phyloP scores from a whole-genome alignment of 1,139 yeast genomes.

The Scheffersomyces insectosa region DNA sequence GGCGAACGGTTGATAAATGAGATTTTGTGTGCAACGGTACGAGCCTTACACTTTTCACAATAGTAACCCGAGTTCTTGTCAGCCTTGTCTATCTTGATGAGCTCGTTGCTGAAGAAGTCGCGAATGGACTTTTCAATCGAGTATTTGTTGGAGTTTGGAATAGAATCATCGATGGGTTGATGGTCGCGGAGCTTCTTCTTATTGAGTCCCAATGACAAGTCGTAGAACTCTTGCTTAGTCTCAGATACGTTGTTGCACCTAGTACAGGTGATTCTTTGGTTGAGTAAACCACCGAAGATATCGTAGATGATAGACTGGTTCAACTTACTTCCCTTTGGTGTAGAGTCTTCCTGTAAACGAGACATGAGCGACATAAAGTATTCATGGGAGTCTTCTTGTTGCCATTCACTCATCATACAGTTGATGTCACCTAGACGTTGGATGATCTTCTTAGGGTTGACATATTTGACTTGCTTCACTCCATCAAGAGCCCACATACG shows the following conservation, averaged over 20 bases:
- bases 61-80: constrained; percentile 69
- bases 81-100: constrained; percentile 62
- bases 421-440: constrained; percentile 79
- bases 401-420: constrained; percentile 96
- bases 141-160: constrained; percentile 35
- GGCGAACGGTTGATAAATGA: constrained; percentile 81
- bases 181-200: constrained; percentile 38
- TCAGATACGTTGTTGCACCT: constrained; percentile 79
- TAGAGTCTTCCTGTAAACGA: constrained; percentile 85
- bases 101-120: constrained; percentile 81
- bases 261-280: constrained; percentile 82
- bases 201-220: constrained; percentile 72
- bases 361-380: constrained; percentile 90
- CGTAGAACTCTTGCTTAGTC: constrained; percentile 93
- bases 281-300: constrained; percentile 87
- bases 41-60: constrained; percentile 82
- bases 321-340: constrained; percentile 82
- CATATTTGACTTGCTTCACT: constrained; percentile 38
- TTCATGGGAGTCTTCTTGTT: constrained; percentile 97
- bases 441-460: constrained; percentile 76
- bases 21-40: constrained; percentile 76
- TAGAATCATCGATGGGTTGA: constrained; percentile 6
- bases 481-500: constrained; percentile 62
- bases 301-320: constrained; percentile 84
- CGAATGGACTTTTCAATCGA: constrained; percentile 72